Evolutionary conservation across 2,329 filamentous ascomycete genomes (phyloP).

Genomic region (Chaetomiaceae sp.): DNA sequence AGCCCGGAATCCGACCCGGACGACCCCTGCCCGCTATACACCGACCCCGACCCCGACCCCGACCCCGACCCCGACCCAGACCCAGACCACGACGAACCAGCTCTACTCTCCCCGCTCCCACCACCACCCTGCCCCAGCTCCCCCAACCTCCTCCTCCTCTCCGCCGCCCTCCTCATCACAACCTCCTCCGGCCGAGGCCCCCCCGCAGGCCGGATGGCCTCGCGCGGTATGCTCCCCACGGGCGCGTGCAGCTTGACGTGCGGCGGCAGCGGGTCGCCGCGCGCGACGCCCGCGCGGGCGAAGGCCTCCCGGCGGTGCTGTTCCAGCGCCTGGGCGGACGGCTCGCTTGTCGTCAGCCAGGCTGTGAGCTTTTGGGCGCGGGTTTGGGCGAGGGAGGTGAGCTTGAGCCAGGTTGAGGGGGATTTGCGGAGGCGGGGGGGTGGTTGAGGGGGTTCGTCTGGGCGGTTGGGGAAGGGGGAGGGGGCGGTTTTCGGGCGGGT

Average conservation of each 20-base stretch:
- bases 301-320: slow-evolving; percentile 41
- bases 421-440: too few species aligned
- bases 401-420: too few species aligned
- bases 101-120: too few species aligned
- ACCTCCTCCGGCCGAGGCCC: slow-evolving; percentile 42
- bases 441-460: too few species aligned
- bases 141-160: not conserved
- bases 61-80: too few species aligned
- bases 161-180: not conserved
- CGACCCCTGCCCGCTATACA: not conserved
- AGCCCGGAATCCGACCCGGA: not conserved
- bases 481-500: too few species aligned
- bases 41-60: not conserved
- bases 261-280: slow-evolving; percentile 33
- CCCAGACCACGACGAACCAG: too few species aligned
- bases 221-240: slow-evolving; percentile 40
- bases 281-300: slow-evolving; percentile 40
- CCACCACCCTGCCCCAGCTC: too few species aligned
- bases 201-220: slow-evolving; percentile 40
- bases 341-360: slow-evolving; percentile 47
- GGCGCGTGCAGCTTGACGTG: slow-evolving; percentile 44
- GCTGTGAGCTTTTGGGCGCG: slow-evolving; percentile 31
- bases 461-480: too few species aligned
- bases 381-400: not conserved
- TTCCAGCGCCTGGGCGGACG: slow-evolving; percentile 45